A percentile compares a stretch with the other conserved stretches of the same genome.
Evolutionary conservation across 2,329 filamentous ascomycete species (phyloP).

Genomic region (Emericellopsis atlantica): DNA sequence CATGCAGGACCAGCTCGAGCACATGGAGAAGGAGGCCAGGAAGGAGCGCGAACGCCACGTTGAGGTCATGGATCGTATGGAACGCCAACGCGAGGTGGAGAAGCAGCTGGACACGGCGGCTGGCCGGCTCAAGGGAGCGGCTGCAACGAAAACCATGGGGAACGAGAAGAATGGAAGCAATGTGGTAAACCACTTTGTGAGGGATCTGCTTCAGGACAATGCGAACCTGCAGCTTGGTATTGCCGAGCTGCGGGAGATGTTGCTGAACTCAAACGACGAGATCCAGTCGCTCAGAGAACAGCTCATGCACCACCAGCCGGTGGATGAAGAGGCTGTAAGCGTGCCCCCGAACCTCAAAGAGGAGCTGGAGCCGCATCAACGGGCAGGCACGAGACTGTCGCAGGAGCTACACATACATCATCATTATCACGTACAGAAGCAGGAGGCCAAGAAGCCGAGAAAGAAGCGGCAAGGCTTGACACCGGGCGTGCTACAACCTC

Average conservation of each 20-base stretch:
- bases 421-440: constrained; percentile 68
- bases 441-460: constrained; percentile 49
- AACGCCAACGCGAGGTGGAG: constrained; percentile 71
- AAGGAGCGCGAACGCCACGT: constrained; percentile 72
- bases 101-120: constrained; percentile 70
- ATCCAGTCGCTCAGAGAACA: constrained; percentile 80
- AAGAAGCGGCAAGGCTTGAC: constrained; percentile 60
- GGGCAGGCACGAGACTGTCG: constrained; percentile 22
- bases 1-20: constrained; percentile 78
- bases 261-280: constrained; percentile 86
- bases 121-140: constrained; percentile 67
- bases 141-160: constrained; percentile 53
- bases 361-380: constrained; percentile 49
- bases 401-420: constrained; percentile 88
- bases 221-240: constrained; percentile 87
- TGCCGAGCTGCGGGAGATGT: constrained; percentile 79
- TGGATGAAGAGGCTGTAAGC: constrained; percentile 26
- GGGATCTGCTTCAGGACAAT: constrained; percentile 90
- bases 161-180: constrained; percentile 45
- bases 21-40: constrained; percentile 71
- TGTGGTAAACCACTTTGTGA: constrained; percentile 92
- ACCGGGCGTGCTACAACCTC: constrained; percentile 47
- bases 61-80: constrained; percentile 72
- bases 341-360: constrained; percentile 49
- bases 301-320: constrained; percentile 64